Base-by-base conservation (phyloP, 352 stramenopile genomes). In the Globisporangium spiculum region DNA sequence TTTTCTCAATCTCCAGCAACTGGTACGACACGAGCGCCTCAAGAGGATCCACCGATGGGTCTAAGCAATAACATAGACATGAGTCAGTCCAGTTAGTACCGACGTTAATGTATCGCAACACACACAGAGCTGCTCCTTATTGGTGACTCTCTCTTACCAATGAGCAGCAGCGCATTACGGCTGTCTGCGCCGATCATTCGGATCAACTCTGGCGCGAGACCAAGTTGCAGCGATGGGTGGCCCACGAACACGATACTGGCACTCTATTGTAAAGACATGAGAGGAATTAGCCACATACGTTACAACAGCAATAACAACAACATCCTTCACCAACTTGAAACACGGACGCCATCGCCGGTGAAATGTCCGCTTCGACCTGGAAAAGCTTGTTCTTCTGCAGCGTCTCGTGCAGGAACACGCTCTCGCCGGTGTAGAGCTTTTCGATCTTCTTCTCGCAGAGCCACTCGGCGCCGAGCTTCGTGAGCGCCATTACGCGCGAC, bases 361-460 rank as follows among this genome's bases (percentile, higher is more conserved):
- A 85, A 7, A 93, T 61, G 1, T 81, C 67, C 1, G 73, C 10
- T 0, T 90, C 69, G 22, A 85, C 62, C 16, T 88, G 75, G 22
- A 96, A 76, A 0, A 84, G 12, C 8, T 87, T 84, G 26, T 18
- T 82, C 62, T 89, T 81, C 14, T 70, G 55, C 54, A 96, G 64
- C 24, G 68, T 67, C 38, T 89, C 77, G 60, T 93, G 86, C 3
- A 88, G 36, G 38, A 96, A 96, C 0, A 86, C 84, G 30, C 81
- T 69, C 69, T 94, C 85, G 20, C 85, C 83, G 10, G 74, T 78
- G 50, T 90, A 94, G 18, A 94, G 61, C 55, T 90, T 90, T 26
- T 92, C 84, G 18, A 89, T 79, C 58, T 93, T 94, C 68, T 93
- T 93, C 65, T 96, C 81, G 63, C 85, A 93, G 3, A 96, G 71